phyloP scores from a whole-genome alignment of 2,329 filamentous ascomycete genomes.

The Aspergillus sp. region DNA sequence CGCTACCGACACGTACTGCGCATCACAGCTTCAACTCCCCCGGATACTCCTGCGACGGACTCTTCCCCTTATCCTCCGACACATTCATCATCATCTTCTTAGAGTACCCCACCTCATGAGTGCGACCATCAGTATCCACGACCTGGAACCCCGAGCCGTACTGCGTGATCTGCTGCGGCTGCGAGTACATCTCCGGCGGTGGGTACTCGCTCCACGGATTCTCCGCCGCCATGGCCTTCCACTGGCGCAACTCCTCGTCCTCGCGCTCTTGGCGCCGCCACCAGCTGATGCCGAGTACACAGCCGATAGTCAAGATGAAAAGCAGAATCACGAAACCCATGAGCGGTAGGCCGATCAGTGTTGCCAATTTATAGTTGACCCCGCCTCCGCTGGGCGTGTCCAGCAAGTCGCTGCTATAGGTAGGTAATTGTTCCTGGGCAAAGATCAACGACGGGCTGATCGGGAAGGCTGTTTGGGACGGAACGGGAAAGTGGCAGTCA shows the following conservation, averaged over 20 bases:
- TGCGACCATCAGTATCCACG: constrained; percentile 31
- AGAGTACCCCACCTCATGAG: constrained; percentile 21
- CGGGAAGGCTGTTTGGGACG: constrained; percentile 39
- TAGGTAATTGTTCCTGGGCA: constrained; percentile 41
- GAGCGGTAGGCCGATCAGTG: constrained; percentile 48
- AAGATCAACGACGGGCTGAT: constrained; percentile 46
- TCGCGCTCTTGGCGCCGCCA: constrained; percentile 41
- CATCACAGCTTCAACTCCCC: neutral
- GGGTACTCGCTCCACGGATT: neutral
- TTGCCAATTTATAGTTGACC: constrained; percentile 34
- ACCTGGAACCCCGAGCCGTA: constrained; percentile 25
- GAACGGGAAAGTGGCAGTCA: constrained; percentile 45
- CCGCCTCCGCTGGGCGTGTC: constrained; percentile 16
- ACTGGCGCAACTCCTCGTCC: constrained; percentile 29
- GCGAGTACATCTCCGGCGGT: constrained; percentile 19
- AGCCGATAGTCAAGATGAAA: constrained; percentile 35
- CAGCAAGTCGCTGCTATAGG: constrained; percentile 29
- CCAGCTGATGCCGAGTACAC: constrained; percentile 46
- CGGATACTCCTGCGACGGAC: neutral
- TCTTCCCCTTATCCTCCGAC: constrained; percentile 14
- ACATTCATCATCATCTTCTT: constrained; percentile 12
- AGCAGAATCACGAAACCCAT: constrained; percentile 45
- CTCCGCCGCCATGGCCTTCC: constrained; percentile 6
- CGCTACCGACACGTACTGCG: neutral
- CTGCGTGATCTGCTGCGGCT: constrained; percentile 4